phyloP scores from a whole-genome alignment of 164 flowering plant genomes.

The Tinospora cordifolia region DNA sequence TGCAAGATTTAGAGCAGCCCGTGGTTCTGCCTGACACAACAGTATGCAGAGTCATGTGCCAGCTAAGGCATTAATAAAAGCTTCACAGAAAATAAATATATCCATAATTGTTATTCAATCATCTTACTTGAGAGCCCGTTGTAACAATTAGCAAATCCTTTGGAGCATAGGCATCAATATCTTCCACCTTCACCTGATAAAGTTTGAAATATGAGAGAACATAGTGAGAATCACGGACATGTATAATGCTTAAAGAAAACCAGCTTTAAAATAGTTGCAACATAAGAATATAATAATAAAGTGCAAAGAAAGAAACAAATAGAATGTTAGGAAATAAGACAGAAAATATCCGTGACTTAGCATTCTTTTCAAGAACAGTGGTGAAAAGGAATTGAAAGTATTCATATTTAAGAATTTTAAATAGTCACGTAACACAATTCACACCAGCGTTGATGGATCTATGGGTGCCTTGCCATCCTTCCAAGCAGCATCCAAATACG shows the following conservation, averaged over 20 bases:
- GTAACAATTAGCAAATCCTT: constrained; percentile 93
- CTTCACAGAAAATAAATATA: neutral
- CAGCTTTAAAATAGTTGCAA: neutral
- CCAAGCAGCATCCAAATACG: constrained; percentile 98
- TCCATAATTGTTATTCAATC: constrained; percentile 4
- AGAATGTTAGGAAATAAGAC: neutral
- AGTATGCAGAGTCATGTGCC: constrained; percentile 24
- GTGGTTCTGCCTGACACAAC: constrained; percentile 94
- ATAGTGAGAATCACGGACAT: neutral
- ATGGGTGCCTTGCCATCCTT: constrained; percentile 96
- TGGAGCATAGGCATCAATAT: constrained; percentile 90
- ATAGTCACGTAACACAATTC: neutral
- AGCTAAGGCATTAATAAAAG: constrained; percentile 5
- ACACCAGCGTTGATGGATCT: constrained; percentile 95
- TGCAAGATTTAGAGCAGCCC: constrained; percentile 97
- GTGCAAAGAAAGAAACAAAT: neutral
- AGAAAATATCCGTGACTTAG: no score
- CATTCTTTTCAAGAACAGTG: neutral
- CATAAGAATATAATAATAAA: neutral
- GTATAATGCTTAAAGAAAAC: neutral
- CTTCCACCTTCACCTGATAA: constrained; percentile 85
- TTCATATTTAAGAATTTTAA: no score
- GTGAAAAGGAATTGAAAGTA: no score
- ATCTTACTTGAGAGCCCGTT: constrained; percentile 96
- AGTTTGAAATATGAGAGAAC: constrained; percentile 1